These are phyloP conservation scores for Chrysoporthe puriensis DNA, from an alignment of 2,329 filamentous ascomycete genomes.

Conservation along the genomic window DNA sequence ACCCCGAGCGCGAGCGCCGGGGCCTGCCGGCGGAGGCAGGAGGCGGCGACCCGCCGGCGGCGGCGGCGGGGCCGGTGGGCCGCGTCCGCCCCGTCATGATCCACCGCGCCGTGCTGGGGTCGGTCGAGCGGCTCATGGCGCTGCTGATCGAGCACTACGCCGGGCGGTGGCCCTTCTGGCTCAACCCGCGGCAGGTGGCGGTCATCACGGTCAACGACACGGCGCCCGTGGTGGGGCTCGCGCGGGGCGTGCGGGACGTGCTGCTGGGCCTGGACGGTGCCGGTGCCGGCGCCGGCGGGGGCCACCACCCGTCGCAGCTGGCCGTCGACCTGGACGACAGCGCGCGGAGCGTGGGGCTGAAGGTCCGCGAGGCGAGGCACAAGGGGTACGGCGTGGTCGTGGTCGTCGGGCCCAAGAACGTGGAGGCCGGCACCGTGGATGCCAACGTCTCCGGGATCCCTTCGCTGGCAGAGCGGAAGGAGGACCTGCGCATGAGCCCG, in stretches of 20 bases:
- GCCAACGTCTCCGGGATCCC: constrained; percentile 47
- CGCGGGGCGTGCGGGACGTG: constrained; percentile 50
- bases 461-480: constrained; percentile 34
- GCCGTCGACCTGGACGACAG: constrained; percentile 72
- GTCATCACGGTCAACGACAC: constrained; percentile 73
- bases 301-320: constrained; percentile 58
- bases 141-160: constrained; percentile 82
- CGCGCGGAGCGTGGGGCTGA: constrained; percentile 65
- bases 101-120: constrained; percentile 83
- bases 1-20: constrained; percentile 62
- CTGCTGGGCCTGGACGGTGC: constrained; percentile 50
- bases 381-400: constrained; percentile 76
- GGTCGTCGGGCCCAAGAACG: constrained; percentile 70
- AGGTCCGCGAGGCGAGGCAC: constrained; percentile 71
- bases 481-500: constrained; percentile 46
- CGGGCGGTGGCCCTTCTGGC: constrained; percentile 85
- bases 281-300: constrained; percentile 44
- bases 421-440: constrained; percentile 60
- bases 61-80: constrained; percentile 57
- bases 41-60: constrained; percentile 46
- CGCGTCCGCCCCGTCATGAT: constrained; percentile 76
- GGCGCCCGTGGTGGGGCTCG: constrained; percentile 55
- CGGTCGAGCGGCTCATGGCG: constrained; percentile 82
- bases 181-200: constrained; percentile 77
- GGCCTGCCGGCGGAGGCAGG: constrained; percentile 47